A percentile compares a stretch with the other conserved stretches of the same genome.
Conservation (phyloP, 169 alveolate species). For the Besnoitia besnoiti region DNA sequence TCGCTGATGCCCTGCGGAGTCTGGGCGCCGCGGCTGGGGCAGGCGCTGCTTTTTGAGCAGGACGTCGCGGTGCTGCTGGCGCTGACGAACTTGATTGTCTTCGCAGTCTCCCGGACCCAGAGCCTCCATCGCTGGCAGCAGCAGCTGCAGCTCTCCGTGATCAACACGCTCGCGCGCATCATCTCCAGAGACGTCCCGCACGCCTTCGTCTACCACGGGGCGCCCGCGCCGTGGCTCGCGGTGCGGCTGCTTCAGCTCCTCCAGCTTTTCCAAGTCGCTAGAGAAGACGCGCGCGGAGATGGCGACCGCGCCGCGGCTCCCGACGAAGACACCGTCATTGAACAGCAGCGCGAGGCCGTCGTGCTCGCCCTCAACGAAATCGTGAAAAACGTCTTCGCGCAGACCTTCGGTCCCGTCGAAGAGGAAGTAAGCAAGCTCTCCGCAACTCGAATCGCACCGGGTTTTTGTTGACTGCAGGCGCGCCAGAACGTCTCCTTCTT, state of each 20-base stretch:
- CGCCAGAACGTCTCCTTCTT: too few species aligned
- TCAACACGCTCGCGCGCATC: background rate
- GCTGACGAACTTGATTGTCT: background rate
- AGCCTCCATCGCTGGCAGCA: background rate
- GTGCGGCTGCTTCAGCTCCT: slow-evolving; percentile 11
- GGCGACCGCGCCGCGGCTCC: background rate
- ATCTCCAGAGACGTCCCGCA: background rate
- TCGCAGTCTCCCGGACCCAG: background rate
- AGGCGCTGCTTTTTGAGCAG: slow-evolving; percentile 23
- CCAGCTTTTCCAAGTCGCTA: background rate
- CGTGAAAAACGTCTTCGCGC: background rate
- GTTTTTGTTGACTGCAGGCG: too few species aligned
- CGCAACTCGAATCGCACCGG: too few species aligned
- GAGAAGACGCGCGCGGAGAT: background rate
- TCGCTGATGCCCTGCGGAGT: background rate
- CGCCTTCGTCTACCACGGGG: background rate
- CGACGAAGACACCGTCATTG: background rate
- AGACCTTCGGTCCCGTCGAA: background rate
- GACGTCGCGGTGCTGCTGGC: background rate
- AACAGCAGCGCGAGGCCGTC: slow-evolving; percentile 2
- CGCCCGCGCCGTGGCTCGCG: slow-evolving; percentile 25
- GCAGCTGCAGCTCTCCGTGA: slow-evolving; percentile 3
- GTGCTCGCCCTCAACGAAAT: slow-evolving; percentile 20
- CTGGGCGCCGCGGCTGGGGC: slow-evolving; percentile 24
- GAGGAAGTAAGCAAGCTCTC: background rate